Base-by-base conservation (phyloP, 2,329 filamentous ascomycete species). In the Penicillium sp. region DNA sequence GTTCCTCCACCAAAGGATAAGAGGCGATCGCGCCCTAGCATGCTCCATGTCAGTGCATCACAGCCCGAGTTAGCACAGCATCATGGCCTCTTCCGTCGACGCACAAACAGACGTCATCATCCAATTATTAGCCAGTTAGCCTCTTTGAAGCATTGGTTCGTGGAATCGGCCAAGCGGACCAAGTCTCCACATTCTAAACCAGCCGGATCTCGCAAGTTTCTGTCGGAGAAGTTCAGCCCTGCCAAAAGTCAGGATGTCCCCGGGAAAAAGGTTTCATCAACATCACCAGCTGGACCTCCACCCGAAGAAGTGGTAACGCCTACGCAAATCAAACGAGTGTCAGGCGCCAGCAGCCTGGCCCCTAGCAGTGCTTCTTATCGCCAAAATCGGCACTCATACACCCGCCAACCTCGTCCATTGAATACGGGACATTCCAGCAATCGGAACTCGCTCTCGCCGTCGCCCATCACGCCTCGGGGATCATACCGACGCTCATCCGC, bases 1-100 rank as follows among this genome's bases (percentile, higher is more conserved):
- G 72, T 85, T 27, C 85, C 84, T 7, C 90, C 90, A 28, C 88
- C 90, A 2, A 95, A 95, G 61, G 89, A 95, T 49, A 80, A 79
- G 46, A 79, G 84, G 42, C 74, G 83, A 51, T 84, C 85, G 49
- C 75, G 86, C 43, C 84, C 85, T 29, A 95, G 88, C 50, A 92
- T 87, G 47, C 74, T 95, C 20, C 87, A 95, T 57, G 77, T 93
- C 3, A 87, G 93, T 26, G 84, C 85, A 10, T 75, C 71, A 26
- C 81, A 82, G 48, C 75, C 77, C 14, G 79, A 83, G 47, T 62
- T 83, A 6, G 65, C 80, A 11, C 69, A 71, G 28, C 66, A 67
- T n/a, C 74, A 75, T 48, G 72, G 73, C 22, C 72, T 77, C 46
- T 70, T 74, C 17, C 74, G 74, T 37, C 65, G 68, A 29, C 75